Base-by-base conservation (phyloP, 2,329 filamentous ascomycete species). In the Cladobotryum mycophilum region DNA sequence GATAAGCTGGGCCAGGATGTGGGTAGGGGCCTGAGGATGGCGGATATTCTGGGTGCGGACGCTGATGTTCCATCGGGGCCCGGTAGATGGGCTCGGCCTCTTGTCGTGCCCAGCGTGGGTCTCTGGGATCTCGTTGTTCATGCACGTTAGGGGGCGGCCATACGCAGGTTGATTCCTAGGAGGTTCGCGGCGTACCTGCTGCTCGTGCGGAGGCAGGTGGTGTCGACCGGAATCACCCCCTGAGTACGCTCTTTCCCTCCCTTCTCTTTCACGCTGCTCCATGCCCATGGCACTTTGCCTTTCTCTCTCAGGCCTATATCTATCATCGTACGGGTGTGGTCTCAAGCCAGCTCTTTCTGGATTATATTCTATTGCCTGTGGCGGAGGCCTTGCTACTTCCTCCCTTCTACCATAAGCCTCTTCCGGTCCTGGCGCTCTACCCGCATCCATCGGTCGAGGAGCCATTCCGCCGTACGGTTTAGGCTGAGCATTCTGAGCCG, bases 401-500 rank as follows among this genome's bases (percentile, higher is more conserved):
- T 81, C 79, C 41, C 75, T 70, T 37, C 75, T 72, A 9, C 61
- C 64, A 56, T 80, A 81, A 45, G 70, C 62, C 9, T 77, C 76
- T 22, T 69, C 66, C 3, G 62, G 63, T 6, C 61, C 66, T 22
- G 60, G 60, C 12, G 64, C 61, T 48, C 78, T 69, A 2, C 70
- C 71, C 56, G 74, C 64, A 14, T 82, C 79, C 54, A 71, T 64
- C 2, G 72, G 66, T 42, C 76, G 72, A 15, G 74, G 70, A 1
- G 72, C 69, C 58, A 70, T 71, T n/a, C 66, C 58, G 17, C 72
- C 60, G 33, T 68, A 80, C 1, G 71, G 67, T 52, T 79, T 78
- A 3, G 75, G 74, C 55, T 80, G 78, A 51, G 76, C 79, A 55
- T 67, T 76, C 0, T 77, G 75, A 41, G 76, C 68, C 2, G 76